Evolutionary conservation across 108 stramenopile species (phyloP).

Genomic region (Stephanodiscus triporus): DNA sequence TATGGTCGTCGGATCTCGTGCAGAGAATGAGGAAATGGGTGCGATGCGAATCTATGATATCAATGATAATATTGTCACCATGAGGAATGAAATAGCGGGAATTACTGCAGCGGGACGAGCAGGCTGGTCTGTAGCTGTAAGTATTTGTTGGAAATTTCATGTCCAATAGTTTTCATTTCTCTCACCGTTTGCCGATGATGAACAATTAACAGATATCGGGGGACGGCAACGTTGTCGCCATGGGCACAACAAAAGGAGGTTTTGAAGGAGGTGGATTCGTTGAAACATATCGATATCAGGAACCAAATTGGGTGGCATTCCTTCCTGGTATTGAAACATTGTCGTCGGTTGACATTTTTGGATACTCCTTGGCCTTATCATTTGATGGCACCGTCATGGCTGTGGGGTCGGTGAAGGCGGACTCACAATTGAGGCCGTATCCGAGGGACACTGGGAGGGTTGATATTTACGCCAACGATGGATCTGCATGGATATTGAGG

Average conservation of each 20-base stretch:
- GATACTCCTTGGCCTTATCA: conserved; percentile 8
- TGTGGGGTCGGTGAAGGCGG: conserved; percentile 9
- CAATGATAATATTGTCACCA: not conserved
- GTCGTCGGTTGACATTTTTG: not conserved
- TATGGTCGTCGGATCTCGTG: conserved; percentile 1
- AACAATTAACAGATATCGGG: conserved; percentile 9
- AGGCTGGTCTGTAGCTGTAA: conserved; percentile 10
- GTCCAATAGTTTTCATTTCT: too few species aligned
- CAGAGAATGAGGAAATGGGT: conserved; percentile 10
- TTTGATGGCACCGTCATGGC: conserved; percentile 10
- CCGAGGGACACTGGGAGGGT: conserved; percentile 21
- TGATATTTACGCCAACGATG: not conserved
- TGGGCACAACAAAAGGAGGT: conserved; percentile 15
- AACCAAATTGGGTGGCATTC: not conserved
- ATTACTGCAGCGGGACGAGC: not conserved
- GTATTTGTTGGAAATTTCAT: not conserved
- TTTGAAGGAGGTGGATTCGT: conserved; percentile 1
- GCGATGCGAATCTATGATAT: conserved; percentile 15
- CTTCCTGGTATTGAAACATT: not conserved
- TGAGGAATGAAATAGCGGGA: not conserved
- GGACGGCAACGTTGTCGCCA: conserved; percentile 10
- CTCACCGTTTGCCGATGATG: not conserved
- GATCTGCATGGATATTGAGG: conserved; percentile 15
- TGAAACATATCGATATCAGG: not conserved
- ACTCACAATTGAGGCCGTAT: not conserved